These are phyloP conservation scores for Tephrocybe sp. DNA, from an alignment of 768 basidiomycete species.

Conservation along the genomic window DNA sequence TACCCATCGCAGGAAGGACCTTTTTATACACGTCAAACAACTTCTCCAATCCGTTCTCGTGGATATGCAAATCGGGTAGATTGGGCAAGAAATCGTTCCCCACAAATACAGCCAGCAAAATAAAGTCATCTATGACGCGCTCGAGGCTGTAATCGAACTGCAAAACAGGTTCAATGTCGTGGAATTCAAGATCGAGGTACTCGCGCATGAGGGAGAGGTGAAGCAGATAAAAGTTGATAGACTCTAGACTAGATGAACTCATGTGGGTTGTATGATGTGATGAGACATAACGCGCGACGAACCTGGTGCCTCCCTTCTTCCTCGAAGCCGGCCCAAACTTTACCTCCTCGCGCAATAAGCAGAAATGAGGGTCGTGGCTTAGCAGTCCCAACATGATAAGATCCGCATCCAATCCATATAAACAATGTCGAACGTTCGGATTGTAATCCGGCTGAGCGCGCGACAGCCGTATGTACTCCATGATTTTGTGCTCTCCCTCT, in stretches of 20 bases:
- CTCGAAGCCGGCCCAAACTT: conserved; percentile 85
- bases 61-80: conserved; percentile 94
- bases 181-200: conserved; percentile 96
- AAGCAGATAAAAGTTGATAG: conserved; percentile 91
- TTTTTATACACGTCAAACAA: conserved; percentile 96
- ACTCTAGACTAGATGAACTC: conserved; percentile 52
- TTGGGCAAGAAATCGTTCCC: conserved; percentile 98
- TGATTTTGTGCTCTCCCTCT: conserved; percentile 99
- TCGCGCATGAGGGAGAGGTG: conserved; percentile 95
- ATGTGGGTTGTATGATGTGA: too few relatives aligned
- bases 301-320: conserved; percentile 67
- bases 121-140: conserved; percentile 96
- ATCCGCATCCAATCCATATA: conserved; percentile 98
- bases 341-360: conserved; percentile 95
- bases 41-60: conserved; percentile 92
- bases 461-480: conserved; percentile 96
- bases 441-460: conserved; percentile 96
- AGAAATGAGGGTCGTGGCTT: conserved; percentile 99
- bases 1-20: conserved; percentile 75
- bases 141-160: conserved; percentile 89
- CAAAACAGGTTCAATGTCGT: conserved; percentile 60
- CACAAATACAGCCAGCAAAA: conserved; percentile 93
- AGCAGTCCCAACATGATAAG: conserved; percentile 96
- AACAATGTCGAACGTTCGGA: conserved; percentile 94
- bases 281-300: conserved; percentile 12